phyloP scores from a whole-genome alignment of 75 land plant species.

The Isoetes taiwanensis region DNA sequence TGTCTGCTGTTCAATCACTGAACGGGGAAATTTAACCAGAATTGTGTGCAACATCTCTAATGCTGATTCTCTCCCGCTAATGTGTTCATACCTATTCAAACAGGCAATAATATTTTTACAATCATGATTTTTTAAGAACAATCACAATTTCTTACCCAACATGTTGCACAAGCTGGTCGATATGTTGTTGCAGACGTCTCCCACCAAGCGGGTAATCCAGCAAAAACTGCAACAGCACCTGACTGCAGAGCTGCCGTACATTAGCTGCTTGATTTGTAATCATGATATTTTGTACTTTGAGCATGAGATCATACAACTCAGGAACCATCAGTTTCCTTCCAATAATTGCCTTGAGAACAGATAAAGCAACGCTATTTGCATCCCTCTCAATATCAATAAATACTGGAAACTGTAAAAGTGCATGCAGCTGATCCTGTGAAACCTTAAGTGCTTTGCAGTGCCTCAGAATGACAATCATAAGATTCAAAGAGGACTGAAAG shows the following conservation, averaged over 20 bases:
- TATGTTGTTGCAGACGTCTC: constrained; percentile 77
- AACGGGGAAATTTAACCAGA: constrained; percentile 58
- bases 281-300: constrained; percentile 57
- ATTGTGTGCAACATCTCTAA: constrained; percentile 84
- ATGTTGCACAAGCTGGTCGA: constrained; percentile 64
- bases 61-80: constrained; percentile 78
- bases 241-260: constrained; percentile 60
- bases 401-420: constrained; percentile 57
- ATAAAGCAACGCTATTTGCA: constrained; percentile 43
- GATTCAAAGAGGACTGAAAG: constrained; percentile 52
- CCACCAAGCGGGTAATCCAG: constrained; percentile 71
- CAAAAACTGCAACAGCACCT: constrained; percentile 66
- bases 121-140: background rate
- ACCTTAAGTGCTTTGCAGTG: constrained; percentile 37
- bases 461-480: constrained; percentile 48
- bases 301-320: constrained; percentile 82
- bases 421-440: constrained; percentile 49
- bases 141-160: constrained; percentile 58
- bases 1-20: constrained; percentile 42
- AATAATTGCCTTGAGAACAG: constrained; percentile 70
- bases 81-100: constrained; percentile 62
- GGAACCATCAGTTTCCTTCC: constrained; percentile 61
- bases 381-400: constrained; percentile 66
- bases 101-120: background rate
- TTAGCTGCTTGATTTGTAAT: constrained; percentile 56